Percentiles rank a stretch among this genome's conserved stretches.
These are phyloP conservation scores for Melaleuca quinquenervia DNA, from an alignment of 345 rosid species.

Conservation along the genomic window DNA sequence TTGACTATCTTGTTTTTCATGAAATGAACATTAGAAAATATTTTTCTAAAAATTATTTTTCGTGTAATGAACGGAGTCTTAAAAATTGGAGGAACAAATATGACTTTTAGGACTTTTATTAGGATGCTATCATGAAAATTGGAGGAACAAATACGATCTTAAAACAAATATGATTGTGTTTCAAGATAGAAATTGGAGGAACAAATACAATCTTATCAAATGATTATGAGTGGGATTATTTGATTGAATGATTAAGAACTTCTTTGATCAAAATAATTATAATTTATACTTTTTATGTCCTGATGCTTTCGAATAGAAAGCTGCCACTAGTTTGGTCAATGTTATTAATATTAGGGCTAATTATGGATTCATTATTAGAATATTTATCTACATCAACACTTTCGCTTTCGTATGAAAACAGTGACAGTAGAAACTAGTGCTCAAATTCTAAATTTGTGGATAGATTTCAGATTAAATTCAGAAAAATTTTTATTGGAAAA, in stretches of 20 bases:
- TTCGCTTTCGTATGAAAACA: neutral
- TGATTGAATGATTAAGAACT: neutral
- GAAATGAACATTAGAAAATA: too few relatives aligned
- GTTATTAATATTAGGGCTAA: neutral
- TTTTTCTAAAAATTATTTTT: too few relatives aligned
- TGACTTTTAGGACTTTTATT: too few relatives aligned
- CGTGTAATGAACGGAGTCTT: too few relatives aligned
- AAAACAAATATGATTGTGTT: too few relatives aligned
- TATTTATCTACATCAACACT: rapidly evolving
- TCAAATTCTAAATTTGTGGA: neutral
- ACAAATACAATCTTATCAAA: neutral
- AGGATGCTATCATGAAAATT: too few relatives aligned
- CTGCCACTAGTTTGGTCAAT: too few relatives aligned
- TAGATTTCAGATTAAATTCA: too few relatives aligned
- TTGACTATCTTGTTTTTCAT: too few relatives aligned
- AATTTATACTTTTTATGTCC: neutral
- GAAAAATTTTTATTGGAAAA: too few relatives aligned
- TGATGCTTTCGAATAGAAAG: neutral
- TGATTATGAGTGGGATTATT: neutral
- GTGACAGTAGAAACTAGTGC: rapidly evolving
- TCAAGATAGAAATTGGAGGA: neutral
- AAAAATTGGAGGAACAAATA: too few relatives aligned
- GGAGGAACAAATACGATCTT: too few relatives aligned
- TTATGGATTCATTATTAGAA: neutral
- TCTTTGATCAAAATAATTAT: neutral